Base-by-base conservation (phyloP, 2,329 filamentous ascomycete genomes). In the Aspergillus tubingensis region DNA sequence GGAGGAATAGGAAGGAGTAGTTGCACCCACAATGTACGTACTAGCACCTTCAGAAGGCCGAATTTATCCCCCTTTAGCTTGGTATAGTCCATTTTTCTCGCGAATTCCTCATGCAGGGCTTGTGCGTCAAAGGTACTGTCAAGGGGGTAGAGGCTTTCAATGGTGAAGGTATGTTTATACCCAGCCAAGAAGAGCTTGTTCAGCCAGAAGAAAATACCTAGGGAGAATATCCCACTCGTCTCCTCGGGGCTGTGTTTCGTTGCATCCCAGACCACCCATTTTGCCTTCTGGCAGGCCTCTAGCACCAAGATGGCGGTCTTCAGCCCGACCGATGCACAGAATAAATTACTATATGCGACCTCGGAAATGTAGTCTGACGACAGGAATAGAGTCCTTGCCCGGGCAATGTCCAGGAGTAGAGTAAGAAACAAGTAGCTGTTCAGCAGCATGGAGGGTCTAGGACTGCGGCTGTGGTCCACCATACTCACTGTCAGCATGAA, bases 401-500 rank as follows among this genome's bases (percentile, higher is more conserved):
- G 73, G 8, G 73, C 74, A 8, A 69, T 66, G 62, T 81, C 78
- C 48, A 81, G 72, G 4, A 79, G 21, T n/a, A 75, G 61, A 1
- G 78, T 75, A 47, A 79, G 56, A 11, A 76, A 65, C 6, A 81
- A 73, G 61, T 79, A 82, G 19, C 72, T 47, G 41, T 74, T 76
- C 19, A 82, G 65, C 17, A 80, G 60, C 36, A 75, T 70, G 0
- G 79, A 81, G 4, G 80, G 78, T 23, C 74, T 69, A 25, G 74
- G 64, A 3, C 72, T 74, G 21, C 74, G 71, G 25, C 67, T 60
- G 59, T 81, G 79, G 59, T 81, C 78, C 15, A 62, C 19, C 11
- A 58, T 23, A 23, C 60, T 62, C 3, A 62, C 15, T 10, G 38
- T 36, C 27, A 62, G 25, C 51, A 59, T 62, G 52, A 52, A 50